These are phyloP conservation scores for Miscanthus lutarioriparius DNA, from an alignment of 176 grass and related monocot genomes.

Conservation along the genomic window DNA sequence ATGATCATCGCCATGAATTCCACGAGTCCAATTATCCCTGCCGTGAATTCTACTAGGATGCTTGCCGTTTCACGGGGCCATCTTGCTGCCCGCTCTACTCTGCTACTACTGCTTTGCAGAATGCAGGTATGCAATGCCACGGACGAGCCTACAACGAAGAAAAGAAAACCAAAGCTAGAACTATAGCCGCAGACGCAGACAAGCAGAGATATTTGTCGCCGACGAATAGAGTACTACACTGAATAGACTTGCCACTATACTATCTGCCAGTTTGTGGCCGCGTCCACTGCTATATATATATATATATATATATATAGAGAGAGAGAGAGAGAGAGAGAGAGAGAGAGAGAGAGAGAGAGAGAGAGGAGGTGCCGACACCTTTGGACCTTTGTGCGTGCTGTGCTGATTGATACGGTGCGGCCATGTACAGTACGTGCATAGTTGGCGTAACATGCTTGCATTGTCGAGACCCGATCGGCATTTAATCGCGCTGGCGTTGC, in stretches of 20 bases:
- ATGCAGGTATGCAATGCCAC: neutral
- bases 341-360: too few species aligned
- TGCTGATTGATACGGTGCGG: neutral
- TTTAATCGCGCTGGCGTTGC: neutral
- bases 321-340: too few species aligned
- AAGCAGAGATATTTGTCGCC: neutral
- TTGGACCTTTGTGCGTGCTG: conserved; percentile 3
- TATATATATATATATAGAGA: too few species aligned
- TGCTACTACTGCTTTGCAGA: neutral
- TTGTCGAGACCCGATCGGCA: neutral
- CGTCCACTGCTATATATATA: too few species aligned
- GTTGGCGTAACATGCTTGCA: neutral
- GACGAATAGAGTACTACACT: neutral
- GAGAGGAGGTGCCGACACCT: conserved; percentile 3
- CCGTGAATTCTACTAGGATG: neutral
- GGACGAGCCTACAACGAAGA: neutral
- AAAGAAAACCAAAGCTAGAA: neutral
- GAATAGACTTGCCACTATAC: neutral
- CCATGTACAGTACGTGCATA: neutral
- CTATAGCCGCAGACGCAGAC: conserved; percentile 22
- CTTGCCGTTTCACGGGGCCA: neutral
- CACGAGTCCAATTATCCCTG: neutral
- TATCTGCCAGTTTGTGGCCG: neutral
- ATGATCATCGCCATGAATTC: neutral
- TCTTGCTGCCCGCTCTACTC: neutral